phyloP scores from a whole-genome alignment of 2,329 filamentous ascomycete genomes.

The Pezicula rhizophila region DNA sequence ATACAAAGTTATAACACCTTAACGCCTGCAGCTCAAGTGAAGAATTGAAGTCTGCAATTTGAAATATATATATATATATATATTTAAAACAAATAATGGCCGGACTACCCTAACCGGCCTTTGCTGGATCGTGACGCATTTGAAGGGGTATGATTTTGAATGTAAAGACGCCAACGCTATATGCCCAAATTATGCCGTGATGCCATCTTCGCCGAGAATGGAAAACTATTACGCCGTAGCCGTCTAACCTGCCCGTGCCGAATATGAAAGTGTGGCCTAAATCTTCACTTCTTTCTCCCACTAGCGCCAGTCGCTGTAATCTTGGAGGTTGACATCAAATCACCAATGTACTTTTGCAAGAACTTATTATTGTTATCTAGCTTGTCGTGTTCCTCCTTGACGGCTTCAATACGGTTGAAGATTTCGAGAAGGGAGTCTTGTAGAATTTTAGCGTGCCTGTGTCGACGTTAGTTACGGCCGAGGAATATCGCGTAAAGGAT shows the following conservation, averaged over 20 bases:
- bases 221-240: slow-evolving; percentile 13
- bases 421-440: slow-evolving; percentile 87
- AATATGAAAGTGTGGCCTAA: background rate
- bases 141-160: slow-evolving; percentile 19
- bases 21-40: background rate
- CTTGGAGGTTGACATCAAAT: slow-evolving; percentile 82
- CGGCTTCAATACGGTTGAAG: slow-evolving; percentile 88
- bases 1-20: background rate
- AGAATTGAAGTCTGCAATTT: background rate
- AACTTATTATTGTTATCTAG: slow-evolving; percentile 96
- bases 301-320: slow-evolving; percentile 46
- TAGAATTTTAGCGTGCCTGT: slow-evolving; percentile 78
- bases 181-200: slow-evolving; percentile 13
- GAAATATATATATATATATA: background rate
- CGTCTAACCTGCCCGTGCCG: background rate
- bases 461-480: background rate
- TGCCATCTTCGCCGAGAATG: slow-evolving; percentile 4
- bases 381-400: slow-evolving; percentile 92
- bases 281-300: slow-evolving; percentile 6
- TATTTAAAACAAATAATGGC: background rate
- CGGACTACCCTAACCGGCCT: background rate
- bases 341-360: slow-evolving; percentile 94
- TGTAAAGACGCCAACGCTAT: slow-evolving; percentile 19
- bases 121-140: slow-evolving; percentile 7
- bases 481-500: background rate